Conservation (phyloP, 2,329 filamentous ascomycete species). For the Fusarium sp. region DNA sequence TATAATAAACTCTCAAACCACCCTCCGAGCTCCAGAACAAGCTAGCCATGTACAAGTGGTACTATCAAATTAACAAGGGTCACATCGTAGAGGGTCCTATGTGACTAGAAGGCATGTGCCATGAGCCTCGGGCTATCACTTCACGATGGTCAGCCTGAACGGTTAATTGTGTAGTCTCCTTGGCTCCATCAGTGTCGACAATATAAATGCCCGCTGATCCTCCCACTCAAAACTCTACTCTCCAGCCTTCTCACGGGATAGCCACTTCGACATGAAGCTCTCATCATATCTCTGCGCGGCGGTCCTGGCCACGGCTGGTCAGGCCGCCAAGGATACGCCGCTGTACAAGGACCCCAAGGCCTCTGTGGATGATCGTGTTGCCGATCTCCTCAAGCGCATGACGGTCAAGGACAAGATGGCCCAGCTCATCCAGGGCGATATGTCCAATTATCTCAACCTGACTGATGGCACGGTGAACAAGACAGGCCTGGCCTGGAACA, state of each 20-base stretch:
- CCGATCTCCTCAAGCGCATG: conserved; percentile 78
- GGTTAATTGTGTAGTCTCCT: conserved; percentile 36
- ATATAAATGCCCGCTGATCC: conserved; percentile 32
- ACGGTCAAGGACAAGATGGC: conserved; percentile 79
- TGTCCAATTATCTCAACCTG: conserved; percentile 80
- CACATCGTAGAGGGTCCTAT: conserved; percentile 4
- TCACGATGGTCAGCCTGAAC: conserved; percentile 19
- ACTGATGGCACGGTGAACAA: conserved; percentile 75
- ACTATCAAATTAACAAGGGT: not conserved
- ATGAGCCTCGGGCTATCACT: conserved; percentile 11
- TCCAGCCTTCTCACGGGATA: conserved; percentile 9
- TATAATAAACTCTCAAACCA: not conserved
- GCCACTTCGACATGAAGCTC: conserved; percentile 46
- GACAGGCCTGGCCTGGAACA: conserved; percentile 74
- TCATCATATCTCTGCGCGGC: conserved; percentile 40
- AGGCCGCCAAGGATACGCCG: conserved; percentile 48
- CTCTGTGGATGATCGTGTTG: conserved; percentile 72
- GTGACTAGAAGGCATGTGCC: conserved; percentile 9
- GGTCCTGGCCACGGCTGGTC: conserved; percentile 39
- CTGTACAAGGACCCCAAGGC: conserved; percentile 74
- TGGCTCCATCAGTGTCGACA: not conserved
- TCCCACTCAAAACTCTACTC: conserved; percentile 6
- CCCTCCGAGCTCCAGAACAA: not conserved
- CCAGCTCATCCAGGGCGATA: conserved; percentile 77
- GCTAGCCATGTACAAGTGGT: not conserved